Evolutionary conservation across 768 basidiomycete species (phyloP).

Genomic region (Leucosporidium yakuticum): DNA sequence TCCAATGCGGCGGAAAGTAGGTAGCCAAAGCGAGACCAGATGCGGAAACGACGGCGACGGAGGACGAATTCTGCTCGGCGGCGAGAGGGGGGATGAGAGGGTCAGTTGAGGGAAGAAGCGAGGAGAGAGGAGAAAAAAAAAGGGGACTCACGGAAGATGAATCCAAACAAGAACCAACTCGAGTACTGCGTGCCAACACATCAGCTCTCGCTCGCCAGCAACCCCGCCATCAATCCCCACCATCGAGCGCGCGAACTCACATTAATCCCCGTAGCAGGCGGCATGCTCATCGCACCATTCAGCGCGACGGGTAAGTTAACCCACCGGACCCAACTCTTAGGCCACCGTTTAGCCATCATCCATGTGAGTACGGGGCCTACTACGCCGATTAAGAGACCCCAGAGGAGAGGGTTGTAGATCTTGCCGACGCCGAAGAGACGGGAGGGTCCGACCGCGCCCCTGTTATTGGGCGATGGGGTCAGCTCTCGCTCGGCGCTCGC

Average conservation of each 20-base stretch:
- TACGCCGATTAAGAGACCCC: slow-evolving; percentile 67
- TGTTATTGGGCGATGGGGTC: slow-evolving; percentile 11
- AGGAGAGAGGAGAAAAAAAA: neutral
- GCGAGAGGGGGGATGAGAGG: neutral
- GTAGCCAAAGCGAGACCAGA: slow-evolving; percentile 55
- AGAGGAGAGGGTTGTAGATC: slow-evolving; percentile 60
- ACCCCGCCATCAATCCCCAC: no score
- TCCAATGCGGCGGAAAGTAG: slow-evolving; percentile 48
- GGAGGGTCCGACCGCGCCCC: slow-evolving; percentile 50
- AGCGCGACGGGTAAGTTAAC: slow-evolving; percentile 79
- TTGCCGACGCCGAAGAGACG: slow-evolving; percentile 54
- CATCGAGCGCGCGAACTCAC: no score
- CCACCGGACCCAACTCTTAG: slow-evolving; percentile 59
- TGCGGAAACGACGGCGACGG: slow-evolving; percentile 47
- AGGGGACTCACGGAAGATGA: slow-evolving; percentile 63
- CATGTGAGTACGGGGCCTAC: slow-evolving; percentile 81
- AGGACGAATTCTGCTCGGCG: slow-evolving; percentile 45
- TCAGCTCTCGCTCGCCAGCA: no score
- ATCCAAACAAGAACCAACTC: slow-evolving; percentile 83
- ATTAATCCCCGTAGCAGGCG: slow-evolving; percentile 90
- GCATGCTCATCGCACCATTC: slow-evolving; percentile 73
- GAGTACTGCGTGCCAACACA: slow-evolving; percentile 50
- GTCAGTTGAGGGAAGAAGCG: neutral
- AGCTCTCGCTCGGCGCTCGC: neutral
- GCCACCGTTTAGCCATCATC: slow-evolving; percentile 57